Percentiles rank a stretch among this genome's conserved stretches.
phyloP scores from a whole-genome alignment of 2,329 filamentous ascomycete genomes.

The Boeremia lycopersici region DNA sequence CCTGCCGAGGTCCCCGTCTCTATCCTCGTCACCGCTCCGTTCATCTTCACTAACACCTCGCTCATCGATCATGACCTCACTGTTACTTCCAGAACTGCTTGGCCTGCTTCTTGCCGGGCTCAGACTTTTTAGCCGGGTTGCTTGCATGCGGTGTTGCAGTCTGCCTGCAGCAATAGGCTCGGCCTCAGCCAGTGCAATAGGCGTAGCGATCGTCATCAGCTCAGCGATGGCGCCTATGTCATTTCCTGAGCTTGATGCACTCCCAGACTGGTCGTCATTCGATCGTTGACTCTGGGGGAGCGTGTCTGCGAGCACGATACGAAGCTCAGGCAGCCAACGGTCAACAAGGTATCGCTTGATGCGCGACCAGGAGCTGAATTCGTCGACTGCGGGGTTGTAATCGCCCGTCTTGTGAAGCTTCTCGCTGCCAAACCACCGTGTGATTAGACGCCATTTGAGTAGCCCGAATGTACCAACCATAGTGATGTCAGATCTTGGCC shows the following conservation, averaged over 20 bases:
- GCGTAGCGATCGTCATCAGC: constrained; percentile 43
- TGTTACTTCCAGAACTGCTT: constrained; percentile 29
- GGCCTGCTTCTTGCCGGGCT: constrained; percentile 39
- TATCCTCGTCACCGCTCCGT: constrained; percentile 36
- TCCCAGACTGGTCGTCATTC: constrained; percentile 1
- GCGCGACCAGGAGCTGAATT: constrained; percentile 48
- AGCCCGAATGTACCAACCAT: constrained; percentile 46
- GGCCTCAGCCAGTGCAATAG: constrained; percentile 45
- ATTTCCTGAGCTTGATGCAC: constrained; percentile 15
- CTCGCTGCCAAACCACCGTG: constrained; percentile 53
- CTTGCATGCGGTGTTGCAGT: constrained; percentile 26
- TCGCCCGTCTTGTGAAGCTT: constrained; percentile 47
- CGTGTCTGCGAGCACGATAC: constrained; percentile 20
- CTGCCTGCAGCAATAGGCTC: constrained; percentile 44
- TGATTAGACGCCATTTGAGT: constrained; percentile 57
- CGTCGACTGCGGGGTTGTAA: constrained; percentile 43
- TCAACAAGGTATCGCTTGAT: constrained; percentile 48
- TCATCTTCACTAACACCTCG: constrained; percentile 46
- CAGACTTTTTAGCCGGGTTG: constrained; percentile 36
- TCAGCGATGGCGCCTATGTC: constrained; percentile 42
- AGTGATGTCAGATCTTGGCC: constrained; percentile 51
- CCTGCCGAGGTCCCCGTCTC: background rate
- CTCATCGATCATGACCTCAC: constrained; percentile 51
- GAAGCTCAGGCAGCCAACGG: constrained; percentile 50
- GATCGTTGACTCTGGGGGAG: background rate